Evolutionary conservation across 2,329 filamentous ascomycete species (phyloP), one percentile per base, ranked within the genome.

Genomic region (Calonectria pseudoturangicola): DNA sequence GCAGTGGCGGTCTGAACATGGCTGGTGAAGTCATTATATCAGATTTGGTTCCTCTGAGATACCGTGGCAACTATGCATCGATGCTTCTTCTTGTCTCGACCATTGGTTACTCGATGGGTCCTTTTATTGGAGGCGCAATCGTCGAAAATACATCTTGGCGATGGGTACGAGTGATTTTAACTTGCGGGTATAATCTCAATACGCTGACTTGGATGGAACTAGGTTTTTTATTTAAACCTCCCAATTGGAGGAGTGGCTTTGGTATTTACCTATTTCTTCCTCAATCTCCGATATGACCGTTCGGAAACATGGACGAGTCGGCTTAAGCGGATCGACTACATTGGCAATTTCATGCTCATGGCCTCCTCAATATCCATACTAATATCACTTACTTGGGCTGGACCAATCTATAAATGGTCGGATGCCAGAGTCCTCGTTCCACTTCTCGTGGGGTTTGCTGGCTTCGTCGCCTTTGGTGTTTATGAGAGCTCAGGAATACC

Each of bases 11-110:
- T 2, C 58, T 82, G 0, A 75, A 71, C 10, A 77, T 80, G 88
- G 71, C 81, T 77, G 70, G 75, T 83, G 79, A 81, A 43, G 74
- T 81, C 10, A 76, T 82, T 21, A 69, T 82, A 4, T 80, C 83
- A 21, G 89, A 91, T 69, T 77, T 91, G 3, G 85, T 90, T 0
- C 87, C 89, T 0, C 76, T 91, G 4, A 80, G 86, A 5, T 82
- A 89, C 66, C 80, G 89, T 62, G 85, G 86, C 0, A 84, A 84
- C 10, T 89, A 85, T 62, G 78, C 85, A 28, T 81, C 78, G 3
- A 76, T 84, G 2, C 74, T 86, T 2, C 70, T 84, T 3, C 56
- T 80, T 5, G 75, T 83, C 0, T 80, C 79, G 54, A 80, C 80
- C 4, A 70, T 87, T 21, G 86, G 85, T 0, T 81, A 79, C 13